Conservation (phyloP, 106 monocot genomes). For the Dendrobium nobile region DNA sequence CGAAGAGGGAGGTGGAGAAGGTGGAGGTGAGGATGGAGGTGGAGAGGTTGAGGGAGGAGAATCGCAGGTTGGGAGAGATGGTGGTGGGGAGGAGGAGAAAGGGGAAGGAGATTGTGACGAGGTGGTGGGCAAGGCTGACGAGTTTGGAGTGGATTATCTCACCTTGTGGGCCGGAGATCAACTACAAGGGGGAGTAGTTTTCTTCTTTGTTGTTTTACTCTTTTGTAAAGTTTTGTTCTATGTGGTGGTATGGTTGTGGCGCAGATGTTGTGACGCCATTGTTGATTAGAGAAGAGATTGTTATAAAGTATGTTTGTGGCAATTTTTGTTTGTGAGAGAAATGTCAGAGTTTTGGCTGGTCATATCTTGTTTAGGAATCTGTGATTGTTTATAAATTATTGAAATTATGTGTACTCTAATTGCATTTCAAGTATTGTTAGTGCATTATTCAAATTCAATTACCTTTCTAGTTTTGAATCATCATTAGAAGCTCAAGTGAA, state of each 20-base stretch:
- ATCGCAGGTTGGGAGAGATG: constrained; percentile 27
- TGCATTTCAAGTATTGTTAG: too few species aligned
- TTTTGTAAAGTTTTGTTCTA: background rate
- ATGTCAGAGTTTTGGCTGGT: too few species aligned
- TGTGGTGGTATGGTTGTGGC: background rate
- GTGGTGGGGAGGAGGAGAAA: constrained; percentile 5
- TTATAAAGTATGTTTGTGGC: too few species aligned
- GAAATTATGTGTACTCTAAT: too few species aligned
- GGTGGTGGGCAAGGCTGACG: constrained; percentile 2
- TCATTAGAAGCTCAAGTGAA: too few species aligned
- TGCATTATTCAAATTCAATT: too few species aligned
- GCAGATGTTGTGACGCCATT: too few species aligned
- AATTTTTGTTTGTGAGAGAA: too few species aligned
- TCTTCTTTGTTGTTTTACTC: background rate
- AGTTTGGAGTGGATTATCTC: background rate
- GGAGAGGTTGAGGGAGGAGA: constrained; percentile 58
- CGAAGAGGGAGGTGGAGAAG: constrained; percentile 45
- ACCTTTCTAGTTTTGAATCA: fast-evolving
- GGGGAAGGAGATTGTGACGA: constrained; percentile 7
- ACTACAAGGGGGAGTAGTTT: background rate
- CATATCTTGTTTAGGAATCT: too few species aligned
- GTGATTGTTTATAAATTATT: too few species aligned
- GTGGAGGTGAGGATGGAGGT: constrained; percentile 43
- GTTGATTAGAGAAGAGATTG: too few species aligned
- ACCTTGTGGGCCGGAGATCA: constrained; percentile 2